Percentiles rank a stretch among this genome's conserved stretches.
Evolutionary conservation across 495 filamentous ascomycete genomes (phyloP).

Genomic region (Penicillium canariense): DNA sequence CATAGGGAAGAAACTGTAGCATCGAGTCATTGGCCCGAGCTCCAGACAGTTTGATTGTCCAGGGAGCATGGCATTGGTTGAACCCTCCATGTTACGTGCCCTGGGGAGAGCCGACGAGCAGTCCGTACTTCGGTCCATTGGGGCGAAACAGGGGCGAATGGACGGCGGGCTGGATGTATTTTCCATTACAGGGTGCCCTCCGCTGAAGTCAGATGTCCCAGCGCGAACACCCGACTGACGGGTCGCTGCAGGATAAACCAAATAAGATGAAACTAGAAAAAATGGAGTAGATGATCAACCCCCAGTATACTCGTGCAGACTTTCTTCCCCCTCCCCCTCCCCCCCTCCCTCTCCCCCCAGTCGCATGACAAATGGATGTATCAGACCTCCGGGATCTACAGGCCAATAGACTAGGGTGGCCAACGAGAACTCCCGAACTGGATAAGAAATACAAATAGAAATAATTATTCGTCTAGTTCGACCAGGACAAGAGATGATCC

Average conservation of each 20-base stretch:
- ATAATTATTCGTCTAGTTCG: conserved; percentile 9
- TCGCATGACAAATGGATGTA: conserved; percentile 40
- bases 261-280: conserved; percentile 43
- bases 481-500: conserved; percentile 17
- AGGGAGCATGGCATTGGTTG: conserved; percentile 35
- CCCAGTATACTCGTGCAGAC: conserved; percentile 38
- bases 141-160: conserved; percentile 4
- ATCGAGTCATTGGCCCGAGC: conserved; percentile 27
- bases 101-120: conserved; percentile 27
- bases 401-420: conserved; percentile 27
- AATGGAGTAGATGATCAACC: conserved; percentile 38
- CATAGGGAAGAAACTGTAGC: conserved; percentile 28
- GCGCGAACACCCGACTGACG: conserved; percentile 40
- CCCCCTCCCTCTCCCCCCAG: conserved; percentile 3
- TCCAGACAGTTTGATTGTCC: conserved; percentile 30
- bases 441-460: conserved; percentile 1
- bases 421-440: conserved; percentile 10
- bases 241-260: conserved; percentile 39
- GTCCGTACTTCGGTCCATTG: not conserved
- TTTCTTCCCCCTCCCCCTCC: conserved; percentile 9
- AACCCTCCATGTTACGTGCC: conserved; percentile 34
- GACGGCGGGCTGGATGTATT: conserved; percentile 21
- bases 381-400: conserved; percentile 33
- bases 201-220: conserved; percentile 39
- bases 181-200: conserved; percentile 27